Evolutionary conservation across 305 asterid genomes (phyloP).

Genomic region (Fraxinus angustifolia): DNA sequence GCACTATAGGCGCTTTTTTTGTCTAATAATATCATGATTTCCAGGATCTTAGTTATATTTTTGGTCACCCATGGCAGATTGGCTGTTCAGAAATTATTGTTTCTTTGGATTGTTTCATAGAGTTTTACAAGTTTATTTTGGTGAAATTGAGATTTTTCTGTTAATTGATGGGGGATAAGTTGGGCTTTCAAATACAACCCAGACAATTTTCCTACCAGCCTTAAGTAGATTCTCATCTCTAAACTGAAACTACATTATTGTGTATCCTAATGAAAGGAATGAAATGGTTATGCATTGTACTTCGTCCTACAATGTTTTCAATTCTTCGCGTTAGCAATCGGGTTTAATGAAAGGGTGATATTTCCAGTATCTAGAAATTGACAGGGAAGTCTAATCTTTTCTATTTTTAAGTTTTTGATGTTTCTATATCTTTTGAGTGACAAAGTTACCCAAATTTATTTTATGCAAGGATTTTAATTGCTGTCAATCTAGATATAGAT

Average conservation of each 20-base stretch:
- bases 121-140: neutral
- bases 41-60: neutral
- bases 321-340: neutral
- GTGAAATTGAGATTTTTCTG: neutral
- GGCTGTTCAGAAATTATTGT: neutral
- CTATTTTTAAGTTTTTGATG: neutral
- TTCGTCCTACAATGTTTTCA: neutral
- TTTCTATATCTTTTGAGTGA: neutral
- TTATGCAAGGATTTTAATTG: conserved; percentile 5
- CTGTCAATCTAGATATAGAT: neutral
- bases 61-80: conserved; percentile 3
- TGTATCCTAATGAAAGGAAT: neutral
- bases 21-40: neutral
- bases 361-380: neutral
- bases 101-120: neutral
- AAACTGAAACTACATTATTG: neutral
- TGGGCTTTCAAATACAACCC: neutral
- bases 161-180: conserved; percentile 7
- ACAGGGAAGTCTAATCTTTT: neutral
- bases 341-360: neutral
- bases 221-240: neutral
- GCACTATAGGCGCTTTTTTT: neutral
- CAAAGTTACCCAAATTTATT: neutral
- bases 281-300: neutral
- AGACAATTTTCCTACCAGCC: neutral